Percentiles rank a stretch among this genome's conserved stretches.
phyloP scores from a whole-genome alignment of 805 yeast genomes.

The Cyberlindnera amylophila region DNA sequence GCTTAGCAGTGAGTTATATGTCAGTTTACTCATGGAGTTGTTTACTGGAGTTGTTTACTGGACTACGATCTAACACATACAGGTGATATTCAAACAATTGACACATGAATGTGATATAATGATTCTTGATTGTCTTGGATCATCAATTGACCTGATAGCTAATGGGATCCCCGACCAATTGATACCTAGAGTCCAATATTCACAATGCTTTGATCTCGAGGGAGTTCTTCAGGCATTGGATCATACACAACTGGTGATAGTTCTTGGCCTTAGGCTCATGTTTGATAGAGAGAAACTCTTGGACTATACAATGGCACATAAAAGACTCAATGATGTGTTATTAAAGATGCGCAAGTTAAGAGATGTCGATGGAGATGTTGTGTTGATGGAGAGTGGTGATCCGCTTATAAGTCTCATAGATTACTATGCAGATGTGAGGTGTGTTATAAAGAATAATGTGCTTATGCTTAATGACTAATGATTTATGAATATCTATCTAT shows the following conservation, averaged over 20 bases:
- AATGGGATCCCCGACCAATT: neutral
- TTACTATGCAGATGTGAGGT: conserved; percentile 12
- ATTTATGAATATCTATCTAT: neutral
- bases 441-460: neutral
- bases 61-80: no score
- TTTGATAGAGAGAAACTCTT: conserved; percentile 4
- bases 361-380: neutral
- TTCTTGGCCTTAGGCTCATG: conserved; percentile 6
- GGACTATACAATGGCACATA: conserved; percentile 1
- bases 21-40: no score
- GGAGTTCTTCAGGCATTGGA: conserved; percentile 4
- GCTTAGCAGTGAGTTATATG: no score
- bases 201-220: conserved; percentile 13
- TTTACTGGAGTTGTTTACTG: no score
- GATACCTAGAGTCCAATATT: conserved; percentile 4
- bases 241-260: neutral
- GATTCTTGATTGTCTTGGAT: conserved; percentile 12
- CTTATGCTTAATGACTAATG: neutral
- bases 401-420: conserved; percentile 1
- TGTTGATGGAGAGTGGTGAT: conserved; percentile 5
- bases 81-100: no score
- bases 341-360: neutral
- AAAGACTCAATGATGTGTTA: conserved; percentile 7
- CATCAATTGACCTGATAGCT: conserved; percentile 1
- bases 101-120: neutral